Base-by-base conservation (phyloP, 129 eudicot species). In the Ambrosia artemisiifolia region DNA sequence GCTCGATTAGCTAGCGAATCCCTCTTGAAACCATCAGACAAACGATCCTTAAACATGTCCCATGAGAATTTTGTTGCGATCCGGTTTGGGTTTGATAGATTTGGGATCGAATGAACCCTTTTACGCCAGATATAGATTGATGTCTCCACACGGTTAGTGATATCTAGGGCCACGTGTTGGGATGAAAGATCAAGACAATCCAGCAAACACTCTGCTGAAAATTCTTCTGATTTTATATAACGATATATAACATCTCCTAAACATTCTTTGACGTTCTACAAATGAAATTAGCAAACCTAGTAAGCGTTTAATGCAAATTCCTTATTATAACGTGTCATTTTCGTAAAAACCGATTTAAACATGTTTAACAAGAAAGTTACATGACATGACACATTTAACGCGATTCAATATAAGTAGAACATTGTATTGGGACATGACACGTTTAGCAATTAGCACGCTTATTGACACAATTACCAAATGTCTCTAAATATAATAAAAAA, bases 141-240 rank as follows among this genome's bases (percentile, higher is more conserved):
- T 40, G 98, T 85, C 78, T 93, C 98, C 64, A 89, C 90, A 0
- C 95, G 90, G 63, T 93, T 93, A 40, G 96, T 96, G n/a, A 93
- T 89, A 74, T 93, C 98, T 14, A 89, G 61, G 19, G 96, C 95
- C 65, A 83, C 86, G 32, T 80, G 90, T 74, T 93, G 96, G 0
- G 93, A 81, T 10, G 98, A 74, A 38, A 92, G 86, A 79, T 89
- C 92, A 32, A 93, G 90, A 84, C 92, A 89, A 69, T 93, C 98
- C 49, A 93, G 82, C 87, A 93, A 84, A 69, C 96, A 89, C 57
- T 89, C 98, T 1, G 95, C 62, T 1, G 92, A 87, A 79, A 93
- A 93, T 48, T 89, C 85, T 65, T 93, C 98, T 34, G 95, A 87
- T 40, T 8, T 40, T 68, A 93, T 84, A 75, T 89, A 85, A 10